A percentile compares a stretch with the other conserved stretches of the same genome.
Conservation (phyloP, 1,139 yeast species). For the Pichia sp. region DNA sequence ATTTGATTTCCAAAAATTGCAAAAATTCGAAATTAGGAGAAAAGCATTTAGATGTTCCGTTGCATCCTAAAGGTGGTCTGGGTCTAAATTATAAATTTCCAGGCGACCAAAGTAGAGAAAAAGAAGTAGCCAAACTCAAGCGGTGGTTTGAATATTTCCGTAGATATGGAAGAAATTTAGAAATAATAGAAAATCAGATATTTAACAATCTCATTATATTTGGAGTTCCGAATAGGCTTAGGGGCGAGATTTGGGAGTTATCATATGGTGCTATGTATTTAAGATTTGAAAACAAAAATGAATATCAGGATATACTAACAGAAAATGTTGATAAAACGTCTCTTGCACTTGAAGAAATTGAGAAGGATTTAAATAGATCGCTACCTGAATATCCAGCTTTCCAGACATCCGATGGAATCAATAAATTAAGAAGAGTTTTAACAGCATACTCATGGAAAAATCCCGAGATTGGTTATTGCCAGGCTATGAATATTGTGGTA, state of each 20-base stretch:
- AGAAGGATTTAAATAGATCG: slow-evolving; percentile 89
- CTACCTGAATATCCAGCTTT: slow-evolving; percentile 95
- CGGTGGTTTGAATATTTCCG: slow-evolving; percentile 89
- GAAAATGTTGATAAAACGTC: slow-evolving; percentile 61
- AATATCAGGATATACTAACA: slow-evolving; percentile 51
- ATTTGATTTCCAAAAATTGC: slow-evolving; percentile 59
- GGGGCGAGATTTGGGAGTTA: slow-evolving; percentile 97
- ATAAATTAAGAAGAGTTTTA: slow-evolving; percentile 74
- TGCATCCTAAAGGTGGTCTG: slow-evolving; percentile 72
- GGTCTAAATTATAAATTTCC: slow-evolving; percentile 83
- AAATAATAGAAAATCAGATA: slow-evolving; percentile 65
- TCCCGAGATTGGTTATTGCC: slow-evolving; percentile 97
- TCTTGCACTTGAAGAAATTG: slow-evolving; percentile 90
- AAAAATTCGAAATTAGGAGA: slow-evolving; percentile 24
- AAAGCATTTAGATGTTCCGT: slow-evolving; percentile 33
- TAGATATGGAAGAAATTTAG: slow-evolving; percentile 77
- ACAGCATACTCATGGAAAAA: slow-evolving; percentile 96
- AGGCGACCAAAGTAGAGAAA: slow-evolving; percentile 64
- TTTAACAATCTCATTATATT: slow-evolving; percentile 70
- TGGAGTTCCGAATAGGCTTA: slow-evolving; percentile 82
- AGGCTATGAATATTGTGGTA: slow-evolving; percentile 96
- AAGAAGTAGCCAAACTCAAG: slow-evolving; percentile 35
- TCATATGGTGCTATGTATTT: slow-evolving; percentile 80
- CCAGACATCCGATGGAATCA: slow-evolving; percentile 79
- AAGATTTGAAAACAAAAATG: slow-evolving; percentile 56